Evolutionary conservation across 352 stramenopile genomes (phyloP).

Genomic region (Phytophthora brassicae): DNA sequence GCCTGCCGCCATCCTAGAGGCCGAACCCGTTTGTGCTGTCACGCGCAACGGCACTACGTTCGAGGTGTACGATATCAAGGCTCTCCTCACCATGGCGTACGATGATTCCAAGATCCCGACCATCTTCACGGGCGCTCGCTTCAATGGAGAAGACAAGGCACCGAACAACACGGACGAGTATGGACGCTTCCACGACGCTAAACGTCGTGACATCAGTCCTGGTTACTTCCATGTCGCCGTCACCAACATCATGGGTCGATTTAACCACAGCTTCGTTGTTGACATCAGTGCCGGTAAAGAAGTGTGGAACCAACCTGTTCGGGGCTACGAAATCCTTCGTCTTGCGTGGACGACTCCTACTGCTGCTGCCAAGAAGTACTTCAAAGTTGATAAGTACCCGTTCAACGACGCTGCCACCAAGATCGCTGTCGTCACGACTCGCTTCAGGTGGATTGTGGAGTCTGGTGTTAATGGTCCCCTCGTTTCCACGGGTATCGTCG

Average conservation of each 20-base stretch:
- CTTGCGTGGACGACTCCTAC: conserved; percentile 44
- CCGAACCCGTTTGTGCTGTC: conserved; percentile 48
- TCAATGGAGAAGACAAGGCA: conserved; percentile 46
- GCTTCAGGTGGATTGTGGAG: conserved; percentile 66
- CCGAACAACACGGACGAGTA: conserved; percentile 49
- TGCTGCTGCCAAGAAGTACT: conserved; percentile 45
- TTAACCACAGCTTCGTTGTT: conserved; percentile 52
- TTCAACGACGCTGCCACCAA: conserved; percentile 64
- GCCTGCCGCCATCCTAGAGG: conserved; percentile 50
- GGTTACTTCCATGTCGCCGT: conserved; percentile 61
- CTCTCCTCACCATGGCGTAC: conserved; percentile 50
- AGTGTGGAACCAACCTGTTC: conserved; percentile 67
- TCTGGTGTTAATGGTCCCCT: conserved; percentile 52
- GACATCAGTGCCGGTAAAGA: conserved; percentile 56
- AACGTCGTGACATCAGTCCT: conserved; percentile 45
- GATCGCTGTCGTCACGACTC: conserved; percentile 55
- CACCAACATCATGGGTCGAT: conserved; percentile 52
- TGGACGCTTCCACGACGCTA: conserved; percentile 43
- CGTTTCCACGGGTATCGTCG: conserved; percentile 41
- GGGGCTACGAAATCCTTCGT: conserved; percentile 48
- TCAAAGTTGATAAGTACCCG: conserved; percentile 49
- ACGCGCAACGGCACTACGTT: conserved; percentile 54
- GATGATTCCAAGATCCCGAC: conserved; percentile 52
- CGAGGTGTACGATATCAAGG: conserved; percentile 64
- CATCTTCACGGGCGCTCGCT: conserved; percentile 57